phyloP scores from a whole-genome alignment of 2,329 filamentous ascomycete species.

The Ceratocystis colombiana region DNA sequence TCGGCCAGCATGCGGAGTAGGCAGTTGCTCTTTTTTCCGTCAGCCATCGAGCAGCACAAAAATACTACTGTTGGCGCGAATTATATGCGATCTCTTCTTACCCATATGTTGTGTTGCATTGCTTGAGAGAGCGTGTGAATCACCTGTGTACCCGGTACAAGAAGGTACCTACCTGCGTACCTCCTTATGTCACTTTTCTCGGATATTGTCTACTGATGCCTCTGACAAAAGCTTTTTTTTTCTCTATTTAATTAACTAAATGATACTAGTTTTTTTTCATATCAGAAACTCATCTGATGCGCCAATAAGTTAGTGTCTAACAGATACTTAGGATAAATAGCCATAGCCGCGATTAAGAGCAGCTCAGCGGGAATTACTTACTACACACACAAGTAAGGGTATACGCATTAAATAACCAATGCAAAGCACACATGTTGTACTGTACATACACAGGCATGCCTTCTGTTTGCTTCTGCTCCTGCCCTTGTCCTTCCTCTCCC shows the following conservation, averaged over 20 bases:
- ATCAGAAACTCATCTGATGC: too few relatives aligned
- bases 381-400: too few relatives aligned
- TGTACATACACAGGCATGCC: background rate
- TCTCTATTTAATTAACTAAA: too few relatives aligned
- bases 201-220: background rate
- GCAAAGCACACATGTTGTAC: background rate
- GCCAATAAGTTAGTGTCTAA: too few relatives aligned
- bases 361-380: too few relatives aligned
- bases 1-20: background rate
- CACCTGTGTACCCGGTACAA: background rate
- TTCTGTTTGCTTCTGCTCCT: background rate
- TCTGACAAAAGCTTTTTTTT: too few relatives aligned
- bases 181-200: background rate
- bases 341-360: too few relatives aligned
- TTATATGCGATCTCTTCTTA: background rate
- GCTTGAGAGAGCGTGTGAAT: background rate
- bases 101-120: background rate
- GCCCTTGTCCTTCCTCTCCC: background rate
- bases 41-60: background rate
- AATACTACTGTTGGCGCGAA: background rate
- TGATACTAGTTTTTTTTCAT: too few relatives aligned
- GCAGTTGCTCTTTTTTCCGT: conserved; percentile 1
- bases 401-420: background rate
- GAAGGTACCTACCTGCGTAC: background rate
- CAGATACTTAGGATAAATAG: too few relatives aligned